Evolutionary conservation across 1,284 basidiomycete species (phyloP).

Genomic region (Puccinia sorghi): DNA sequence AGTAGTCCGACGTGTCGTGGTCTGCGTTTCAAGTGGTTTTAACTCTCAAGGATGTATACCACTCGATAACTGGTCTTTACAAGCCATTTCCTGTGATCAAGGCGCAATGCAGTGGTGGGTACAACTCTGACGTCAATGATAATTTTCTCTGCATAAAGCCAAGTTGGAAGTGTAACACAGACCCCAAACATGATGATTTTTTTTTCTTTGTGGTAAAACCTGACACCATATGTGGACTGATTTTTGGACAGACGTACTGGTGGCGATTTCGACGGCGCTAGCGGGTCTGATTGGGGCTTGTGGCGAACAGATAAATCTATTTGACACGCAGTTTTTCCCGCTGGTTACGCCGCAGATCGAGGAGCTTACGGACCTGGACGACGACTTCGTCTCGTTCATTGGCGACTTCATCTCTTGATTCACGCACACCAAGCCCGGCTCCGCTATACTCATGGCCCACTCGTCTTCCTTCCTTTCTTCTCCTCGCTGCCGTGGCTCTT

Average conservation of each 20-base stretch:
- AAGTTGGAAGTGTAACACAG: too few relatives aligned
- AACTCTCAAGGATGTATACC: conserved; percentile 14
- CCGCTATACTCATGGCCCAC: too few relatives aligned
- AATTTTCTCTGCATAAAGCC: background rate
- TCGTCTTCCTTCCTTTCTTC: too few relatives aligned
- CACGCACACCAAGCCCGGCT: too few relatives aligned
- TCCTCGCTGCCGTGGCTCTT: too few relatives aligned
- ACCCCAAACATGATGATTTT: too few relatives aligned
- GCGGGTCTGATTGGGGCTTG: conserved; percentile 37
- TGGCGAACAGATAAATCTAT: conserved; percentile 40
- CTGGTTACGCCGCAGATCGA: conserved; percentile 27
- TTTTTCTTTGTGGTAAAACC: too few relatives aligned
- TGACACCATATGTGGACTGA: background rate
- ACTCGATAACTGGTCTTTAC: conserved; percentile 15
- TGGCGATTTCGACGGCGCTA: conserved; percentile 11
- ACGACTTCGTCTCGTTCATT: conserved; percentile 16
- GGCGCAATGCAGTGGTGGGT: background rate
- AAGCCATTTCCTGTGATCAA: conserved; percentile 20
- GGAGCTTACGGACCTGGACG: conserved; percentile 9
- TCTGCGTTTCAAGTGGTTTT: conserved; percentile 31
- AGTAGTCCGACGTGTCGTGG: conserved; percentile 30
- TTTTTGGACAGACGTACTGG: background rate
- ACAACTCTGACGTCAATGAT: background rate
- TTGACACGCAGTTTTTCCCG: conserved; percentile 41
- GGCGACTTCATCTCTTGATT: background rate